phyloP scores from a whole-genome alignment of 2,329 filamentous ascomycete species.

The Venturia oleaginea region DNA sequence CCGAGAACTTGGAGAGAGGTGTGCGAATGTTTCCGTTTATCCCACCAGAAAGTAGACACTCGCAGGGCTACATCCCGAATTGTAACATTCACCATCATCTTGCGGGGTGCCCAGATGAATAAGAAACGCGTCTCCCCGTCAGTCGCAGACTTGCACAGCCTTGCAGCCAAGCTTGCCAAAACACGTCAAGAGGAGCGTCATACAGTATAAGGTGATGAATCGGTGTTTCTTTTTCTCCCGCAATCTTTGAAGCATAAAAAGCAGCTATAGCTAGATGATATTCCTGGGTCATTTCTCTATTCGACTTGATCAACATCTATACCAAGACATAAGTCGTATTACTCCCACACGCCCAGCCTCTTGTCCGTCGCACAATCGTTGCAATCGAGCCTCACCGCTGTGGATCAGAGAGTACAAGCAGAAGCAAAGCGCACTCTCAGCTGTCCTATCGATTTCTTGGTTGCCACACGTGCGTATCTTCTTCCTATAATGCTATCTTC shows the following conservation, averaged over 20 bases:
- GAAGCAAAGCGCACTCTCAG: background rate
- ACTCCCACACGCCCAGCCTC: background rate
- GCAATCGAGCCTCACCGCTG: background rate
- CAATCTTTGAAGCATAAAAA: background rate
- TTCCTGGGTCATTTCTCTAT: background rate
- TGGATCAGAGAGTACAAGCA: background rate
- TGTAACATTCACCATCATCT: background rate
- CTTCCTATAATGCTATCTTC: background rate
- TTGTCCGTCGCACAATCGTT: constrained; percentile 1
- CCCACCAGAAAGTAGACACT: background rate
- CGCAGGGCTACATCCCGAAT: background rate
- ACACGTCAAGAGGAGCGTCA: background rate
- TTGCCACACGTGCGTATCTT: background rate
- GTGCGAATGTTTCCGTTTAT: background rate
- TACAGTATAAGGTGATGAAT: background rate
- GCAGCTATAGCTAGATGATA: background rate
- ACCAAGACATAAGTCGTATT: background rate
- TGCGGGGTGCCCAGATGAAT: background rate
- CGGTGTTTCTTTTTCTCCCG: background rate
- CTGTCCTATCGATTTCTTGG: background rate
- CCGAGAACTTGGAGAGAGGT: background rate
- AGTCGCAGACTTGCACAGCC: no score
- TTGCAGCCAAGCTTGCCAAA: background rate
- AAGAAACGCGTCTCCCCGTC: background rate
- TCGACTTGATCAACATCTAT: background rate